Evolutionary conservation across 805 yeast genomes (phyloP).

Genomic region (Pichia kluyveri): DNA sequence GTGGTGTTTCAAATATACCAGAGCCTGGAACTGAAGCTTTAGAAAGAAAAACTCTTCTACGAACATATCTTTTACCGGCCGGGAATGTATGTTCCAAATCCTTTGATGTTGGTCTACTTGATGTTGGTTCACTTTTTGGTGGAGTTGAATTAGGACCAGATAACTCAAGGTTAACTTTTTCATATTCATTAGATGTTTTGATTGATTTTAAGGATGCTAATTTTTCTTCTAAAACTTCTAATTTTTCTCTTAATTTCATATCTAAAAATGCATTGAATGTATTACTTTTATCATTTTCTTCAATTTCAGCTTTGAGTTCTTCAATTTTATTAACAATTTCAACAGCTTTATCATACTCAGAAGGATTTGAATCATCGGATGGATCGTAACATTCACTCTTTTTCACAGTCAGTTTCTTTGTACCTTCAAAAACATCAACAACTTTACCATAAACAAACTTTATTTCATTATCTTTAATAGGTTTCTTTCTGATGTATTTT

Average conservation of each 20-base stretch:
- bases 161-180: neutral
- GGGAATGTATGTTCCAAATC: neutral
- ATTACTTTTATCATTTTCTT: slow-evolving; percentile 4
- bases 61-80: slow-evolving; percentile 1
- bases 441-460: slow-evolving; percentile 6
- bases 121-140: neutral
- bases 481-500: slow-evolving; percentile 1
- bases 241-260: slow-evolving; percentile 7
- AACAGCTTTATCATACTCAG: neutral
- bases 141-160: neutral
- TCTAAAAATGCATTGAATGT: slow-evolving; percentile 7
- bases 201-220: neutral
- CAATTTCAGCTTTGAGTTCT: neutral
- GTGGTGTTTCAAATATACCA: slow-evolving; percentile 10
- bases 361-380: neutral
- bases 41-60: slow-evolving; percentile 7
- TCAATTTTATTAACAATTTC: neutral
- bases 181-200: neutral
- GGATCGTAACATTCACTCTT: neutral
- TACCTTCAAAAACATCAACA: neutral
- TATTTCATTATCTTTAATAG: neutral
- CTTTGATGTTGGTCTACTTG: neutral
- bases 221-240: slow-evolving; percentile 2
- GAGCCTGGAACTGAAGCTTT: slow-evolving; percentile 9
- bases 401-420: neutral